Evolutionary conservation across 192 early-diverging fungal genomes (phyloP), one percentile per base, ranked within the genome.

Genomic region (Coemansia sp.): DNA sequence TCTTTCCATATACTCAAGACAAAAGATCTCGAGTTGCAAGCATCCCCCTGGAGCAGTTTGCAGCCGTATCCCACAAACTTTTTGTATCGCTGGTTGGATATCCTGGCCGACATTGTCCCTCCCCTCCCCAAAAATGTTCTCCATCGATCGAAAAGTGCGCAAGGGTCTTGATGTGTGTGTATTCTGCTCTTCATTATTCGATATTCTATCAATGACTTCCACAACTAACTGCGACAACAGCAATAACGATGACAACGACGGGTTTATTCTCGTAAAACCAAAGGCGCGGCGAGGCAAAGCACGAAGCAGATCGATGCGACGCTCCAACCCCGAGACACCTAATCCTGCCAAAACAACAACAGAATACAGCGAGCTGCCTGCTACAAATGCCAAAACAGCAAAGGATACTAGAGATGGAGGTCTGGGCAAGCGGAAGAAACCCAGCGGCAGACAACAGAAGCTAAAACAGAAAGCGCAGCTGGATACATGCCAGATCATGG

Each of bases 201-300:
- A n/a, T n/a, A n/a, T n/a, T n/a, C n/a, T n/a, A n/a, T n/a, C n/a
- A 23, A 48, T 48, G 45, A 15, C 4, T 48, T 25, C 45, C 14
- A 23, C 45, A n/a, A n/a, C n/a, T n/a, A n/a, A n/a, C n/a, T n/a
- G n/a, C n/a, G n/a, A n/a, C n/a, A n/a, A n/a, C n/a, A n/a, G n/a
- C n/a, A n/a, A n/a, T 15, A 25, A 25, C 22, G 38, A 34, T 13
- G 33, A 48, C 31, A 50, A 61, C 31, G 57, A 61, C 30, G 64
- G 64, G 3, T 66, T 66, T 38, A 66, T 41, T 15, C 55, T 66
- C 17, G 56, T 66, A 27, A 55, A 36, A 23, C 33, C 56, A 17
- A 48, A 52, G 25, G 33, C 22, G 22, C 29, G 48, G 20, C 55
- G 50, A 19, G 36, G 47, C 54, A 47, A 17, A 20, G 29, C 63